Evolutionary conservation across 2,329 filamentous ascomycete genomes (phyloP).

Genomic region (Colletotrichum navitas): DNA sequence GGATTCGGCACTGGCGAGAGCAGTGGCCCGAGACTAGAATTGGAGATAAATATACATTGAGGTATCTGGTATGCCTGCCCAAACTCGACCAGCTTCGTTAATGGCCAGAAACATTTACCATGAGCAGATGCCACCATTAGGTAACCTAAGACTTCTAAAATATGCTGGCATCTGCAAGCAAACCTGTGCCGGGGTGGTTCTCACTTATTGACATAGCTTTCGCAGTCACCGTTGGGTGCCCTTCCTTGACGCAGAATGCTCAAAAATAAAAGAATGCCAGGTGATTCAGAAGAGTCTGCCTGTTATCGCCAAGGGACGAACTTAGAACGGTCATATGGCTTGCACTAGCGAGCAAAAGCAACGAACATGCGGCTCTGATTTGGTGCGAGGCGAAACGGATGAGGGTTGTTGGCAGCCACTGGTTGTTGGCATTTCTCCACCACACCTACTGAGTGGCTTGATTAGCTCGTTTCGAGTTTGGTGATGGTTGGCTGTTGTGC

Average conservation of each 20-base stretch:
- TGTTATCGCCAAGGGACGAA: neutral
- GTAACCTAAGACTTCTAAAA: too few relatives aligned
- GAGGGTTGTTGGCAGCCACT: neutral
- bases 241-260: neutral
- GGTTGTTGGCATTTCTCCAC: neutral
- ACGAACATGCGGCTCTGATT: neutral
- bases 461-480: neutral
- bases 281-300: neutral
- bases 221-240: too few relatives aligned
- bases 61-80: too few relatives aligned
- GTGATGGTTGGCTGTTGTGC: neutral
- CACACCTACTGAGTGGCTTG: neutral
- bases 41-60: neutral
- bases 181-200: too few relatives aligned
- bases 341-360: neutral
- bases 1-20: neutral
- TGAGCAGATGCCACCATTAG: too few relatives aligned
- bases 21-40: too few relatives aligned
- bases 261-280: accelerated
- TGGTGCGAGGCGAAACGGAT: neutral
- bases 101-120: neutral
- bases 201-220: neutral
- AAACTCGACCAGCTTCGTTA: neutral
- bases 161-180: neutral
- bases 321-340: neutral